A percentile compares a stretch with the other conserved stretches of the same genome.
phyloP scores from a whole-genome alignment of 1,284 basidiomycete species.

The Stygiomarasmius scandens region DNA sequence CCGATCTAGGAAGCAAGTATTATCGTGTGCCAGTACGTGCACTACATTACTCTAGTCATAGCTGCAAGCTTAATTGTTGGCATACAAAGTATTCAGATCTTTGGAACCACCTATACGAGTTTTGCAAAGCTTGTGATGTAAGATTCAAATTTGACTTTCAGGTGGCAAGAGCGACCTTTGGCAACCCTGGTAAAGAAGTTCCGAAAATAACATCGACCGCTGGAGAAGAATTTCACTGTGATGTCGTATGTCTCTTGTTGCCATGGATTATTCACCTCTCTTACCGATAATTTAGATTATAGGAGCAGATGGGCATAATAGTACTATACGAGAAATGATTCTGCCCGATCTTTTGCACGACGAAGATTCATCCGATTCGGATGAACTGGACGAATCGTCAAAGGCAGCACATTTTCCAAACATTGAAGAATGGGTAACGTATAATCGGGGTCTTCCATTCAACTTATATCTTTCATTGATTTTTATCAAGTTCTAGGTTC shows the following conservation, averaged over 20 bases:
- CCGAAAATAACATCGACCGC: not conserved
- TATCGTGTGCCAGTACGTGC: conserved; percentile 9
- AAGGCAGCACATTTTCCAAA: no score
- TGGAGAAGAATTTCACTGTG: conserved; percentile 3
- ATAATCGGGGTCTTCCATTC: no score
- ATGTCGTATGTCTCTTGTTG: conserved; percentile 9
- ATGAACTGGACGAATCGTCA: not conserved
- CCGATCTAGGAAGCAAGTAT: conserved; percentile 10
- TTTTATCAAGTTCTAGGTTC: not conserved
- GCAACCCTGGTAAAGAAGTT: not conserved
- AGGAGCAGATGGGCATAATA: conserved; percentile 16
- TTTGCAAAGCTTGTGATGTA: conserved; percentile 1
- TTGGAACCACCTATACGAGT: conserved; percentile 3
- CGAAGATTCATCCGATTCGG: not conserved
- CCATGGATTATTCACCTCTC: not conserved
- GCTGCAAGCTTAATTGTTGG: not conserved
- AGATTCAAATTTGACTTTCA: not conserved
- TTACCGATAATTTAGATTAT: conserved; percentile 12
- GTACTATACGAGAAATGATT: conserved; percentile 8
- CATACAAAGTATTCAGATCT: conserved; percentile 8
- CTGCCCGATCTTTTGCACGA: not conserved
- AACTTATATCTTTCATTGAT: not conserved
- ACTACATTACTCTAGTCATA: not conserved
- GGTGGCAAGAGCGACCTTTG: not conserved
- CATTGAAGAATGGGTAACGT: not conserved